A percentile compares a stretch with the other conserved stretches of the same genome.
These are phyloP conservation scores for Hapsidospora chrysogenum DNA, from an alignment of 495 filamentous ascomycete genomes.

Conservation along the genomic window DNA sequence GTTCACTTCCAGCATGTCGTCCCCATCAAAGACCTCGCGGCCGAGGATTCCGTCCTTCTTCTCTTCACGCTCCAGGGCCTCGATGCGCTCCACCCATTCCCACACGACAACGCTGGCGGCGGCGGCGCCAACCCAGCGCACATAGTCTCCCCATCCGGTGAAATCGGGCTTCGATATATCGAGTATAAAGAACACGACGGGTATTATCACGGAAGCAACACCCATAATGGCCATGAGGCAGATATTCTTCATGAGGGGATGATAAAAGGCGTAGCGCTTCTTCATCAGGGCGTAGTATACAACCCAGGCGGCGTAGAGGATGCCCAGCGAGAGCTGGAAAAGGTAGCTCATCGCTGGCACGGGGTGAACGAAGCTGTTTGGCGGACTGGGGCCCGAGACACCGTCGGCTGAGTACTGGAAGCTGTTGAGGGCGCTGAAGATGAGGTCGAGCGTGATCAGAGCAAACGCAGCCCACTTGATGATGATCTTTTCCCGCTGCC, in stretches of 20 bases:
- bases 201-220: conserved; percentile 63
- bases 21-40: conserved; percentile 87
- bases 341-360: conserved; percentile 88
- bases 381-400: conserved; percentile 38
- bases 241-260: conserved; percentile 84
- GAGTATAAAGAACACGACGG: conserved; percentile 88
- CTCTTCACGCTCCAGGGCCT: conserved; percentile 87
- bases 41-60: conserved; percentile 91
- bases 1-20: conserved; percentile 79
- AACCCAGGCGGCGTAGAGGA: conserved; percentile 90
- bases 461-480: conserved; percentile 98
- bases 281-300: conserved; percentile 90
- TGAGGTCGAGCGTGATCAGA: conserved; percentile 74
- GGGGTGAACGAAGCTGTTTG: conserved; percentile 65
- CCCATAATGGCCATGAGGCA: conserved; percentile 70
- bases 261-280: conserved; percentile 84
- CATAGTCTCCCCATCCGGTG: conserved; percentile 92
- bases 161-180: conserved; percentile 80
- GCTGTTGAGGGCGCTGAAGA: conserved; percentile 76
- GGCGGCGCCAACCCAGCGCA: conserved; percentile 92
- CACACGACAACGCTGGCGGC: conserved; percentile 94
- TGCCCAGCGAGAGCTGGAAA: conserved; percentile 73
- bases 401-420: conserved; percentile 41
- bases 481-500: conserved; percentile 91
- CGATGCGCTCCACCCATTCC: conserved; percentile 99